Base-by-base conservation (phyloP, 768 basidiomycete species). In the Auriculariales sp. region DNA sequence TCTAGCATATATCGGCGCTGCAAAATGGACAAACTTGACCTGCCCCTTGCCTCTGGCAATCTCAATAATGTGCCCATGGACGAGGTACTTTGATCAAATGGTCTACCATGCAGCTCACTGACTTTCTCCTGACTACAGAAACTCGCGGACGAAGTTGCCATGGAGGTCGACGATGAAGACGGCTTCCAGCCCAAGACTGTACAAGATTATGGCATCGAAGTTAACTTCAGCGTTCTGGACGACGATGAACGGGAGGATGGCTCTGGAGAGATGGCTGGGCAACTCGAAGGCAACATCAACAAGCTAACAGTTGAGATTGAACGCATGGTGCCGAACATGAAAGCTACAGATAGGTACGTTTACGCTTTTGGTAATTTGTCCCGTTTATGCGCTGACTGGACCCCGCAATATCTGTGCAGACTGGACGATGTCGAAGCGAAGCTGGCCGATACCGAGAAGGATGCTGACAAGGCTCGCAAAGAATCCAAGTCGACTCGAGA, bases 291-390 rank as follows among this genome's bases (percentile, higher is more conserved):
- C 28, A 71, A 75, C 28, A 79, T 95, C 33, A 58, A 71, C 6
- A 85, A 81, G 58, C 66, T 91, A 25, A 77, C 70, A 48, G 65
- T 71, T 10, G 93, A 97, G 55, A 92, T 97, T 47, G 90, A 93
- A 57, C 75, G 78, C 47, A 88, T 98, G 82, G 87, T 90, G 1
- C 93, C 94, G 10, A 99, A 98, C 61, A 72, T 97, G 77, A 98
- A 98, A 63, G 94, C 94, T 0, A 85, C 93, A 55, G 92, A 97
- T 55, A 71, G 83, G 83, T 84, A 52, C 17, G 79, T 60, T 1
- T 27, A 12, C 51, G n/a, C n/a, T n/a, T n/a, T n/a, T n/a, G n/a
- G n/a, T n/a, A 19, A 14, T 25, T 35, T 17, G 15, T 34, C 42
- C 31, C 31, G 9, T 32, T 32, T 32, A 9, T 32, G 31, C 31